These are phyloP conservation scores for Cutaneotrichosporon spelunceum DNA, from an alignment of 1,284 basidiomycete genomes.

Conservation along the genomic window DNA sequence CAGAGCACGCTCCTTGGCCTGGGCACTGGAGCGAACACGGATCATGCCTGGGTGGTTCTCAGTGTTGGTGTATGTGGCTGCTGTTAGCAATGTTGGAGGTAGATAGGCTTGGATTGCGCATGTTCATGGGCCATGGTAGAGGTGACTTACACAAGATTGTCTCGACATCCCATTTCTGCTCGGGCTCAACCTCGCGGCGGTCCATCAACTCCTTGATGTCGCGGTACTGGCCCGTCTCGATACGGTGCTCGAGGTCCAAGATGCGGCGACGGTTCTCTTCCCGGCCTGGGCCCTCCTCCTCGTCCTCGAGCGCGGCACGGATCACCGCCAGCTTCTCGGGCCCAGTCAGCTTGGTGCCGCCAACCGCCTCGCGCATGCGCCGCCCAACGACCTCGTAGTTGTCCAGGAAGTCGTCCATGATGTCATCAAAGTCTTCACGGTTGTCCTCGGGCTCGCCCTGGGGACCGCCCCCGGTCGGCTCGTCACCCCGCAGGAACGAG, in stretches of 20 bases:
- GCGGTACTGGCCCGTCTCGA: conserved; percentile 51
- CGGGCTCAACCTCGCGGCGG: conserved; percentile 53
- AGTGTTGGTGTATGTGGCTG: conserved; percentile 90
- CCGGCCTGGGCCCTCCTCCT: conserved; percentile 45
- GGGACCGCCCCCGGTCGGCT: conserved; percentile 47
- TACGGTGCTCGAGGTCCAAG: conserved; percentile 56
- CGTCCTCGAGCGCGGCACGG: conserved; percentile 71
- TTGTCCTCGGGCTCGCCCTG: conserved; percentile 61
- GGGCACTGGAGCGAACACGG: conserved; percentile 59
- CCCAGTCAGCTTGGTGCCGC: conserved; percentile 60
- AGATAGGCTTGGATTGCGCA: too few relatives aligned
- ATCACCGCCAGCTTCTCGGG: conserved; percentile 74
- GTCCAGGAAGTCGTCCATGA: conserved; percentile 92
- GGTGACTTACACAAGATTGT: conserved; percentile 76
- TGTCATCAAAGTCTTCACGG: conserved; percentile 80
- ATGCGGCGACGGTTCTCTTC: conserved; percentile 60
- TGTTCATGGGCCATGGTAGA: background rate
- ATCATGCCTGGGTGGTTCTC: conserved; percentile 91
- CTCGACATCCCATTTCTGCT: conserved; percentile 89
- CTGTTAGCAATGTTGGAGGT: conserved; percentile 7
- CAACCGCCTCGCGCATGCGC: conserved; percentile 72
- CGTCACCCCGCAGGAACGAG: conserved; percentile 23
- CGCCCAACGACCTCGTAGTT: conserved; percentile 85
- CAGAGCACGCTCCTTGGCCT: conserved; percentile 35
- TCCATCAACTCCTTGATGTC: conserved; percentile 48